Conservation (phyloP, 768 basidiomycete genomes). For the Rhizopogon vesiculosus region DNA sequence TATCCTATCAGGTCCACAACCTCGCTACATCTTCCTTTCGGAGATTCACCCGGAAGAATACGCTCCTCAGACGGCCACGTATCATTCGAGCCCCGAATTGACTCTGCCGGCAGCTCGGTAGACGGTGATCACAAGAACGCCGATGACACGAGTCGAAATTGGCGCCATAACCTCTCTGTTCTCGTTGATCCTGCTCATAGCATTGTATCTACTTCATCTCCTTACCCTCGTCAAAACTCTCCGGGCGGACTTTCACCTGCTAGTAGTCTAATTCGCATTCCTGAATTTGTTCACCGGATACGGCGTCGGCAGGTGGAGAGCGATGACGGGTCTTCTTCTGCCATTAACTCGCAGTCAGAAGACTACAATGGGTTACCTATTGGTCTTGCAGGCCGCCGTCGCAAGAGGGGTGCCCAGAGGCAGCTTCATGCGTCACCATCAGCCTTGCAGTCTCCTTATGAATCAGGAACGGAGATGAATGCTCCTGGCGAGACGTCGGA, state of each 20-base stretch:
- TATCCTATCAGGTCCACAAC: slow-evolving; percentile 13
- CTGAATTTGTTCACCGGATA: slow-evolving; percentile 32
- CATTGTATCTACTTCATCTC: slow-evolving; percentile 31
- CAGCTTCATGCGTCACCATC: slow-evolving; percentile 21
- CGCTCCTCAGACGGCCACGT: slow-evolving; percentile 43
- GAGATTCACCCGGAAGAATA: slow-evolving; percentile 34
- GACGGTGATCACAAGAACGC: slow-evolving; percentile 42
- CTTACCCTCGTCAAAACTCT: slow-evolving; percentile 17
- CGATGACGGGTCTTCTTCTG: slow-evolving; percentile 45
- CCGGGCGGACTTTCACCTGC: slow-evolving; percentile 37
- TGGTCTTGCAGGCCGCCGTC: slow-evolving; percentile 3
- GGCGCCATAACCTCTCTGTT: slow-evolving; percentile 24
- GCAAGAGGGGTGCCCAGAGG: slow-evolving; percentile 6
- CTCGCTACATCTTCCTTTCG: slow-evolving; percentile 35
- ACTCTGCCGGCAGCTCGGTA: slow-evolving; percentile 42
- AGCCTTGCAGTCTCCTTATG: slow-evolving; percentile 16
- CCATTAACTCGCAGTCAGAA: slow-evolving; percentile 42
- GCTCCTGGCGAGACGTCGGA: slow-evolving; percentile 4
- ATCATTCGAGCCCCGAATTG: slow-evolving; percentile 55
- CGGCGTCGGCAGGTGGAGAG: slow-evolving; percentile 34
- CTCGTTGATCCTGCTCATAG: slow-evolving; percentile 27
- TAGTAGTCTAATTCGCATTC: slow-evolving; percentile 37
- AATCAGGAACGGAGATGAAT: slow-evolving; percentile 9
- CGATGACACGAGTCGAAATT: slow-evolving; percentile 28
- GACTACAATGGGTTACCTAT: slow-evolving; percentile 25